Percentiles rank a stretch among this genome's conserved stretches.
These are phyloP conservation scores for Clitopilus hobsonii DNA, from an alignment of 768 basidiomycete genomes.

Conservation along the genomic window DNA sequence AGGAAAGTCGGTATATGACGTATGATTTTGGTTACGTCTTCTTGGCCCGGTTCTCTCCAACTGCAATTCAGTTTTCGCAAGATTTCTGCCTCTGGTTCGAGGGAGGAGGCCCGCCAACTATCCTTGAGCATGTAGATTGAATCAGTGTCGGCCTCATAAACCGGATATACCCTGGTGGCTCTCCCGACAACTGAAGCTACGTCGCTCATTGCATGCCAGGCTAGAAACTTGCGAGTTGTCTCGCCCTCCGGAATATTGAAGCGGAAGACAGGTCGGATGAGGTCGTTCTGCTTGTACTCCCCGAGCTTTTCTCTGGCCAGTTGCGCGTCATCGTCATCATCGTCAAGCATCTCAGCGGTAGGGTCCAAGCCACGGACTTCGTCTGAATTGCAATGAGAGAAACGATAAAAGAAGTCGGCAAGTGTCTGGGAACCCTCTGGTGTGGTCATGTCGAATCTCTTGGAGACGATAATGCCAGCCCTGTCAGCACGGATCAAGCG, in stretches of 20 bases:
- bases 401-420: not conserved
- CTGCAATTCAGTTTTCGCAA: constrained; percentile 10
- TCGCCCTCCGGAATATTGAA: not conserved
- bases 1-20: not conserved
- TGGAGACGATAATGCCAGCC: not conserved
- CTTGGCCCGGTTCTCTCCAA: too few relatives aligned
- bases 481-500: not conserved
- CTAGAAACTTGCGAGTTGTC: constrained; percentile 8
- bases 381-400: not conserved
- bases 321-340: not conserved
- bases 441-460: not conserved
- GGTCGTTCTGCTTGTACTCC: not conserved
- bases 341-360: not conserved
- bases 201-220: constrained; percentile 8
- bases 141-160: constrained; percentile 2
- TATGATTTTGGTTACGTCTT: not conserved
- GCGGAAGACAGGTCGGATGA: not conserved
- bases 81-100: constrained; percentile 13
- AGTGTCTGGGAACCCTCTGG: not conserved
- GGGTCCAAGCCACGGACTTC: not conserved
- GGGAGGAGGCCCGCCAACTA: constrained; percentile 13
- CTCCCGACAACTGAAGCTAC: constrained; percentile 8
- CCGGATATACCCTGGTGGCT: constrained; percentile 11
- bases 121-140: constrained; percentile 20
- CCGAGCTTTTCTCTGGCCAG: not conserved